phyloP scores from a whole-genome alignment of 768 basidiomycete genomes.

The Pleurotus tuber-regium region DNA sequence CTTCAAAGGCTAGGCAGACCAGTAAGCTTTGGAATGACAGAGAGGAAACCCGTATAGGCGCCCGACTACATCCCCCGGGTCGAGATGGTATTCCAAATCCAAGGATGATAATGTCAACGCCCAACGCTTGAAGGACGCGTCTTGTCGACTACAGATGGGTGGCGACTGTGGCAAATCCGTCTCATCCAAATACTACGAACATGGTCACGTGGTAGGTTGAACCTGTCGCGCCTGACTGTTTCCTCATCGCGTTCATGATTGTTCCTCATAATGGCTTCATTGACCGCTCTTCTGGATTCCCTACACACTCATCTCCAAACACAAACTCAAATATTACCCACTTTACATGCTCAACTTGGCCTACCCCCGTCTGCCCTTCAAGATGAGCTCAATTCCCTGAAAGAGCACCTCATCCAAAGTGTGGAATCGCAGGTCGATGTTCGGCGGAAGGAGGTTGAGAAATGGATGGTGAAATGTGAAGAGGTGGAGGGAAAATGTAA shows the following conservation, averaged over 20 bases:
- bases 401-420: slow-evolving; percentile 70
- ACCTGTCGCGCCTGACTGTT: neutral
- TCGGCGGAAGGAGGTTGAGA: slow-evolving; percentile 74
- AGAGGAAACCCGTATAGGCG: too few species aligned
- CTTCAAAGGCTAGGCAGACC: too few species aligned
- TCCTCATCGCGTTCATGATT: too few species aligned
- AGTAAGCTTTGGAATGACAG: too few species aligned
- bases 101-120: too few species aligned
- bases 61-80: too few species aligned
- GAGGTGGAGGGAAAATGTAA: slow-evolving; percentile 62
- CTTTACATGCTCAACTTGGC: slow-evolving; percentile 81
- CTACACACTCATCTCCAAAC: slow-evolving; percentile 75
- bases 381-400: slow-evolving; percentile 73
- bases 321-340: slow-evolving; percentile 80
- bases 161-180: too few species aligned
- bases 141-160: too few species aligned
- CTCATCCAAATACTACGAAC: neutral
- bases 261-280: slow-evolving; percentile 25
- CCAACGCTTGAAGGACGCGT: too few species aligned
- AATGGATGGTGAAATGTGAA: slow-evolving; percentile 64
- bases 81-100: too few species aligned
- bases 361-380: slow-evolving; percentile 77
- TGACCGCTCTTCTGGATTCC: slow-evolving; percentile 73
- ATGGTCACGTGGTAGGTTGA: neutral
- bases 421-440: slow-evolving; percentile 72